Base-by-base conservation (phyloP, 2,329 filamentous ascomycete species). In the Nannizziopsis arthrosporioides region DNA sequence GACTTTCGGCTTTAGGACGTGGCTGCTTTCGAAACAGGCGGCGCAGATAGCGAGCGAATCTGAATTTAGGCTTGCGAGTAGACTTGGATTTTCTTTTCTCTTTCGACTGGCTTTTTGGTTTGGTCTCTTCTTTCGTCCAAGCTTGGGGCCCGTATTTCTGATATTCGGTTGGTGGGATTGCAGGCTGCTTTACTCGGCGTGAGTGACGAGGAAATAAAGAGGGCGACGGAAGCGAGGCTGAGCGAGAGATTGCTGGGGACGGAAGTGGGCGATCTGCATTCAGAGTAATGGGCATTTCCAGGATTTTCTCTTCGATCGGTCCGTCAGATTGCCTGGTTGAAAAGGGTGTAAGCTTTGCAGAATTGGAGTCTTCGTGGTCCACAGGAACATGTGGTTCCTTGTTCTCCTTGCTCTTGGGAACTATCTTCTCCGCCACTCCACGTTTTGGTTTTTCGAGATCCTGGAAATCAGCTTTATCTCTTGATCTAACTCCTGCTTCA, bases 131-230 rank as follows among this genome's bases (percentile, higher is more conserved):
- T 19, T 48, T 49, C 9, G 40, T n/a, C 52, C 55, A 58, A 5
- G 54, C 51, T 32, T 57, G 52, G 15, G 53, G 49, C 17, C 57
- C 59, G 42, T 59, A 59, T 32, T 59, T 55, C 44, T 62, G 59
- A 41, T 61, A 62, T 12, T 56, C 53, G 3, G 55, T 61, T n/a
- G 55, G 50, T 15, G 56, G 60, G 7, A 60, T 57, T 3, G 58
- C 58, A 12, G 55, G 41, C 32, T 58, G 57, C 35, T 51, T 53
- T 40, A 11, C 15, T 8, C 41, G 47, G 2, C 18, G 14, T 9
- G 43, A 44, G 10, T 43, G 42, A 30, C 19, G 38, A 15, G 34
- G 43, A n/a, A 19, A 32, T 8, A 43, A 30, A n/a, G 34, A 31
- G 11, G 47, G 42, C 0, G 42, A 17, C 6, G 45, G 45, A 34